Evolutionary conservation across 345 rosid species (phyloP).

Genomic region (Citrus glauca): DNA sequence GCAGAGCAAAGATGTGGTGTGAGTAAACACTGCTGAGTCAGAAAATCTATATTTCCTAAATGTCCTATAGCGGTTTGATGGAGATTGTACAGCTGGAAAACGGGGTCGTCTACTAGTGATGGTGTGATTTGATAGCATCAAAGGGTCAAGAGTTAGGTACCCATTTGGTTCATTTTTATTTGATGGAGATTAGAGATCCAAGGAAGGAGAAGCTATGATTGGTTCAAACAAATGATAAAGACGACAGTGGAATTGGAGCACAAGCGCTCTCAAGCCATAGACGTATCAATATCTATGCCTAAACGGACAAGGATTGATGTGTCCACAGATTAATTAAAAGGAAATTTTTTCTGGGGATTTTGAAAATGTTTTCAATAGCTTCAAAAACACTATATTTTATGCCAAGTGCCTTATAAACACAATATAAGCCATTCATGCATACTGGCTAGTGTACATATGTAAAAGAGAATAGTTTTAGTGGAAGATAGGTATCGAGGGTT

Average conservation of each 20-base stretch:
- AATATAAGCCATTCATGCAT: too few relatives aligned
- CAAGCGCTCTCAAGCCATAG: not conserved
- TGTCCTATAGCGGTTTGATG: not conserved
- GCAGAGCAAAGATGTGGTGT: not conserved
- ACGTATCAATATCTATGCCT: not conserved
- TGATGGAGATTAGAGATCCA: slow-evolving; percentile 1
- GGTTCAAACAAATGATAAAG: not conserved
- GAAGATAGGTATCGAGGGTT: too few relatives aligned
- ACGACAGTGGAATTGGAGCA: not conserved
- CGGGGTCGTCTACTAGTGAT: not conserved
- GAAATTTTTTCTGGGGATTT: not conserved
- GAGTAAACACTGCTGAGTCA: slow-evolving; percentile 13
- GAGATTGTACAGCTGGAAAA: slow-evolving; percentile 11
- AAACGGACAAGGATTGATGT: slow-evolving; percentile 6
- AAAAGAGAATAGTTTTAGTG: too few relatives aligned
- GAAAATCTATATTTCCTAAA: not conserved
- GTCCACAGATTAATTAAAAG: not conserved
- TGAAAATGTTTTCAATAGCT: not conserved
- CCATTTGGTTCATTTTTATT: not conserved
- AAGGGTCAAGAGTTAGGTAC: not conserved
- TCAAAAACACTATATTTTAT: not conserved
- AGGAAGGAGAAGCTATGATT: not conserved
- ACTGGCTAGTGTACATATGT: too few relatives aligned
- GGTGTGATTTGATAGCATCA: not conserved
- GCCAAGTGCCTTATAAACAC: not conserved